phyloP scores from a whole-genome alignment of 306 rosid genomes.

The Abrus pulchellus region DNA sequence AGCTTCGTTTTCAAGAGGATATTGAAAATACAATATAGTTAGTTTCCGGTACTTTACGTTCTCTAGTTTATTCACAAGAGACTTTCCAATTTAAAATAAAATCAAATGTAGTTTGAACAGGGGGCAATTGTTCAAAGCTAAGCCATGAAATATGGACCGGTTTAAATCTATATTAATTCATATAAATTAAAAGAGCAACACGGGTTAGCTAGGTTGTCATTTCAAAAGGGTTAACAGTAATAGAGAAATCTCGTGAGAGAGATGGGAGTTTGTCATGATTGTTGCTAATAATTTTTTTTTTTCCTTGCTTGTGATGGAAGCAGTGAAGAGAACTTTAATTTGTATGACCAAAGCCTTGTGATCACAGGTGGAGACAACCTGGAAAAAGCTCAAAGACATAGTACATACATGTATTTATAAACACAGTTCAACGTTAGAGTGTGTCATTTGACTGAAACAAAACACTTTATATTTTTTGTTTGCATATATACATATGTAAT shows the following conservation, averaged over 20 bases:
- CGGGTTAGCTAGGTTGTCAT: constrained; percentile 53
- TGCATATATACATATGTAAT: not conserved
- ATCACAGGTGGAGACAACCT: constrained; percentile 68
- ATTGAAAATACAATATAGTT: constrained; percentile 40
- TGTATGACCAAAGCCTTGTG: constrained; percentile 47
- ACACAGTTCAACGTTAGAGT: constrained; percentile 43
- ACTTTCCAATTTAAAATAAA: constrained; percentile 50
- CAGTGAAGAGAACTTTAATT: constrained; percentile 41
- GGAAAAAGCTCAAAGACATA: constrained; percentile 53
- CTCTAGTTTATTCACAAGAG: constrained; percentile 39
- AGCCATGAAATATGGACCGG: constrained; percentile 71
- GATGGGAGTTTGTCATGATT: constrained; percentile 56
- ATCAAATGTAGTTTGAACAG: constrained; percentile 79
- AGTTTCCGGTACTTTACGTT: constrained; percentile 34
- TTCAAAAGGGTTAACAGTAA: constrained; percentile 48
- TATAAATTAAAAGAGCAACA: constrained; percentile 36
- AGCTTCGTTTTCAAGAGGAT: constrained; percentile 61
- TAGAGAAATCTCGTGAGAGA: constrained; percentile 52
- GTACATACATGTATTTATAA: not conserved
- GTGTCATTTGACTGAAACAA: constrained; percentile 51
- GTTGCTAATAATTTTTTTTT: constrained; percentile 30
- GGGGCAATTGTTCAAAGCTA: constrained; percentile 90
- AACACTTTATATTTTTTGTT: not conserved
- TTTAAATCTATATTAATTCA: constrained; percentile 44
- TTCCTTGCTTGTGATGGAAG: constrained; percentile 47